Conservation (phyloP, 75 land plant genomes). For the Cupressus sempervirens region DNA sequence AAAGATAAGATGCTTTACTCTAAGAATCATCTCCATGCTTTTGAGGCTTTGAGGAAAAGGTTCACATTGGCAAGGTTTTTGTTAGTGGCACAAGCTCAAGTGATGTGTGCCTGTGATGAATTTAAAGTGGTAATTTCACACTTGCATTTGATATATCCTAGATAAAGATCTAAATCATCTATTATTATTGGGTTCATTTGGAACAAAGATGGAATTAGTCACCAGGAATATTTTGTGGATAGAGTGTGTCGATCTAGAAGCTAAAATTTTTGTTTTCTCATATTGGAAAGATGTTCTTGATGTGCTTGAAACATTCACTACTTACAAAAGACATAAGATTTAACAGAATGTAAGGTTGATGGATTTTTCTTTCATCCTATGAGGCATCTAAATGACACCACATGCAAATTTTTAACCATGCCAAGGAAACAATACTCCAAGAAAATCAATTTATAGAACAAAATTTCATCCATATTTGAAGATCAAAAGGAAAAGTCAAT, state of each 20-base stretch:
- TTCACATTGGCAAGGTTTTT: slow-evolving; percentile 61
- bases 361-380: no score
- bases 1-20: slow-evolving; percentile 48
- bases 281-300: slow-evolving; percentile 97
- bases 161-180: slow-evolving; percentile 34
- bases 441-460: no score
- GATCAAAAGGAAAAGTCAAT: no score
- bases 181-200: slow-evolving; percentile 82
- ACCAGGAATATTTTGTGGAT: slow-evolving; percentile 79
- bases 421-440: no score
- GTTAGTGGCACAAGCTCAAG: slow-evolving; percentile 75
- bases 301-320: slow-evolving; percentile 80
- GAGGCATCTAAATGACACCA: no score
- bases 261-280: slow-evolving; percentile 85
- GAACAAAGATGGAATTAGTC: slow-evolving; percentile 96
- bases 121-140: slow-evolving; percentile 88
- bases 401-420: no score
- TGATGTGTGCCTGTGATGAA: slow-evolving; percentile 88
- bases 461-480: no score
- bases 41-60: slow-evolving; percentile 87
- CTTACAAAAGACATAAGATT: slow-evolving; percentile 51
- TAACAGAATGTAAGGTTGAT: slow-evolving; percentile 85
- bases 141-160: no score
- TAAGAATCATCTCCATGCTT: slow-evolving; percentile 53
- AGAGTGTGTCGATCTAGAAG: slow-evolving; percentile 50